Conservation (phyloP, 1,139 yeast genomes). For the Hansenula sp. region DNA sequence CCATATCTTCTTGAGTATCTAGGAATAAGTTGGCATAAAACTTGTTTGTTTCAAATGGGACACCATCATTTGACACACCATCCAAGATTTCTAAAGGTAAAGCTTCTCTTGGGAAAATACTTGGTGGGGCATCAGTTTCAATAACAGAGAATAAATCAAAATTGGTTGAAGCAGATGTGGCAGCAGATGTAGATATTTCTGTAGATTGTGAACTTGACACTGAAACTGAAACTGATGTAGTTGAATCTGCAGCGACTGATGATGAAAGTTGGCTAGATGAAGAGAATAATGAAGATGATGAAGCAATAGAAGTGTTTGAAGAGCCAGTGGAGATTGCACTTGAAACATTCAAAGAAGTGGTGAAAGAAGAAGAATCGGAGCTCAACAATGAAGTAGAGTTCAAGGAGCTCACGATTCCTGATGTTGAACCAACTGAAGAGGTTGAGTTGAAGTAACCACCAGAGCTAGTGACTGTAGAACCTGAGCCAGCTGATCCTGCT, state of each 20-base stretch:
- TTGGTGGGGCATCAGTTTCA: constrained; percentile 43
- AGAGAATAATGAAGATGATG: neutral
- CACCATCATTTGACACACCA: constrained; percentile 40
- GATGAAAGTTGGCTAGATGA: neutral
- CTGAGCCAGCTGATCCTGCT: constrained; percentile 1
- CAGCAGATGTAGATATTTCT: constrained; percentile 1
- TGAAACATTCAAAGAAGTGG: neutral
- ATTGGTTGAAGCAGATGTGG: constrained; percentile 8
- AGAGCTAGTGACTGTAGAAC: neutral
- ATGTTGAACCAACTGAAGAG: neutral
- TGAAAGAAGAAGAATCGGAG: neutral
- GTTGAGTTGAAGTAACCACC: constrained; percentile 4
- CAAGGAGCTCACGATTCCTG: neutral
- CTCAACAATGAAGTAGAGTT: neutral
- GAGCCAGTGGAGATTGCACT: neutral
- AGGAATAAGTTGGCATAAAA: constrained; percentile 63
- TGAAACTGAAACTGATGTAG: constrained; percentile 12
- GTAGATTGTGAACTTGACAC: constrained; percentile 12
- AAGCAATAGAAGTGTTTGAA: neutral
- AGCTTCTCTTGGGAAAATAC: constrained; percentile 41
- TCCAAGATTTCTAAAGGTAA: constrained; percentile 44
- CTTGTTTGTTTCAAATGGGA: constrained; percentile 61
- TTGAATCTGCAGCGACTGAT: neutral
- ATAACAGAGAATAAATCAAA: constrained; percentile 45
- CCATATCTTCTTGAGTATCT: constrained; percentile 42